phyloP scores from a whole-genome alignment of 208 protist genomes.

The Chromosphaera perkinsii region DNA sequence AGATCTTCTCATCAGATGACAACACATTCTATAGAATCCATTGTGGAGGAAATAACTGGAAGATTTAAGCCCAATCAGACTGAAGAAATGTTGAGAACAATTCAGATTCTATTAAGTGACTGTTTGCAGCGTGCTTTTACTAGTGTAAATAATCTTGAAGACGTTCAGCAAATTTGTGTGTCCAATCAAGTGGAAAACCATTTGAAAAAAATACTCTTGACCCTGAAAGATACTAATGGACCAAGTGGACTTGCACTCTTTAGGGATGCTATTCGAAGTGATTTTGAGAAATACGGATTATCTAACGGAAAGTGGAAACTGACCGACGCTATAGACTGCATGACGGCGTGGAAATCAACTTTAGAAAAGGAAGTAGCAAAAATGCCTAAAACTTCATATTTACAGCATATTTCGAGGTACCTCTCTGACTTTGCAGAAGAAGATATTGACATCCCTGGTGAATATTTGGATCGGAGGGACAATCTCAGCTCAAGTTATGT shows the following conservation, averaged over 20 bases:
- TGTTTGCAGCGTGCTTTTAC: constrained; percentile 11
- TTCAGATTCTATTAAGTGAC: constrained; percentile 20
- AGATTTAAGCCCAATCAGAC: constrained; percentile 1
- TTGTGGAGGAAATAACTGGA: constrained; percentile 19
- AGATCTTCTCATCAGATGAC: constrained; percentile 7
- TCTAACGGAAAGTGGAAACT: background rate
- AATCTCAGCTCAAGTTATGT: background rate
- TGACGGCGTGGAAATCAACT: constrained; percentile 2
- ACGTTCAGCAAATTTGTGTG: background rate
- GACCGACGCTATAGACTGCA: constrained; percentile 5
- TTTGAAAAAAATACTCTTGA: constrained; percentile 7
- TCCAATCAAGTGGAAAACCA: background rate
- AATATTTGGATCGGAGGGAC: constrained; percentile 1
- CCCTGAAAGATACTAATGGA: background rate
- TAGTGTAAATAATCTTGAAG: background rate
- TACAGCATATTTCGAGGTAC: background rate
- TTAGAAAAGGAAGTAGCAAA: background rate
- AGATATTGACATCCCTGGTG: constrained; percentile 16
- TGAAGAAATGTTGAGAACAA: constrained; percentile 19
- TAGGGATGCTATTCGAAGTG: background rate
- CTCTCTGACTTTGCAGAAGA: background rate
- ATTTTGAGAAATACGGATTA: constrained; percentile 6
- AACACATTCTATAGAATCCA: background rate
- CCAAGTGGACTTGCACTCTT: background rate
- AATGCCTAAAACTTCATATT: background rate